Evolutionary conservation across 352 stramenopile genomes (phyloP).

Genomic region (Phytophthora crassamura): DNA sequence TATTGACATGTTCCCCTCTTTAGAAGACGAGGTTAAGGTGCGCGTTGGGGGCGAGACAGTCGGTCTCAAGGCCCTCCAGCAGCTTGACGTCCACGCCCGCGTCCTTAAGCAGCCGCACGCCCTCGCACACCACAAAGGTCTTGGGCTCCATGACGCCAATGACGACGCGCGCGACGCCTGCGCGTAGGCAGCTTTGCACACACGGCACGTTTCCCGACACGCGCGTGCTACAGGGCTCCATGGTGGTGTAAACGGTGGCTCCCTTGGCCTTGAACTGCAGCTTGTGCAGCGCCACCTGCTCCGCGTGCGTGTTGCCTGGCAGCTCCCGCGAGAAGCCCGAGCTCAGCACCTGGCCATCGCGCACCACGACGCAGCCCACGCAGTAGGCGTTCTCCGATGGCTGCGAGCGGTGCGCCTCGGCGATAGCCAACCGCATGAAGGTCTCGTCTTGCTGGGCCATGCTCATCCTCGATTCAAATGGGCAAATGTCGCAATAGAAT

Average conservation of each 20-base stretch:
- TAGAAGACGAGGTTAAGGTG: constrained; percentile 76
- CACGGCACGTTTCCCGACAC: constrained; percentile 87
- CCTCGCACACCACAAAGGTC: constrained; percentile 89
- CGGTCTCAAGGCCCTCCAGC: constrained; percentile 72
- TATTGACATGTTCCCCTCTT: no score
- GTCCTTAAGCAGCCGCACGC: constrained; percentile 72
- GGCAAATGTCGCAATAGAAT: constrained; percentile 18
- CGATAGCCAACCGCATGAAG: constrained; percentile 84
- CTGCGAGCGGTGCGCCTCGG: constrained; percentile 78
- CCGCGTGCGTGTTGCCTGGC: constrained; percentile 89
- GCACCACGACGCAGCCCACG: constrained; percentile 82
- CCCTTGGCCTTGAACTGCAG: constrained; percentile 69
- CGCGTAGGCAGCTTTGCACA: constrained; percentile 80
- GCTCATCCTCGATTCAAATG: not conserved
- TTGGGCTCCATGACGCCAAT: constrained; percentile 87
- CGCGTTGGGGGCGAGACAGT: constrained; percentile 77
- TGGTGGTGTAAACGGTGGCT: constrained; percentile 89
- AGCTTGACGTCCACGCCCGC: constrained; percentile 75
- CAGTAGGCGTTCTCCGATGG: constrained; percentile 82
- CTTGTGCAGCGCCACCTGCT: constrained; percentile 88
- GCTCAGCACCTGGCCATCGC: constrained; percentile 62
- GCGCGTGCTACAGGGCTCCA: constrained; percentile 90
- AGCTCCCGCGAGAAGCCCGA: constrained; percentile 87
- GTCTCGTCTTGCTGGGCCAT: constrained; percentile 18
- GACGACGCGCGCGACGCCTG: constrained; percentile 72